Evolutionary conservation across 257 asterid species (phyloP).

Genomic region (Datura wrightii): DNA sequence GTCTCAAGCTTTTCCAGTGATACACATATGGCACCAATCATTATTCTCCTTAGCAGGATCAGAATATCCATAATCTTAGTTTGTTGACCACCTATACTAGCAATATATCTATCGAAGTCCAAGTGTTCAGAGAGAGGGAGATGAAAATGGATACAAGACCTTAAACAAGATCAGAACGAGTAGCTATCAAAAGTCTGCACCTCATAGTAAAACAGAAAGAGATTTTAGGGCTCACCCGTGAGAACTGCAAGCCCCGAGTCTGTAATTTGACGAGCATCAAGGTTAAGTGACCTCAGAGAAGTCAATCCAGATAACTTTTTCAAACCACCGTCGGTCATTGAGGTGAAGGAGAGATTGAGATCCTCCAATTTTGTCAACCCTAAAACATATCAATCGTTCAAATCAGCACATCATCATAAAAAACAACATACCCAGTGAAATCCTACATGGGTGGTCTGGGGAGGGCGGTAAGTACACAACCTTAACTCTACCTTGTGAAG

Average conservation of each 20-base stretch:
- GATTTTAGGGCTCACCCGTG: constrained; percentile 31
- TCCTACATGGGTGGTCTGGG: too few relatives aligned
- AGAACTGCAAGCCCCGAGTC: constrained; percentile 45
- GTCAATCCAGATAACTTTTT: constrained; percentile 39
- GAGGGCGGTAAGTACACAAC: too few relatives aligned
- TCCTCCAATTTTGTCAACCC: constrained; percentile 49
- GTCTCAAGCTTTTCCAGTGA: background rate
- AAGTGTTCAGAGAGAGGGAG: background rate
- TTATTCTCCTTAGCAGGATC: background rate
- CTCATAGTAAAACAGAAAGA: background rate
- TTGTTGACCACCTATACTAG: background rate
- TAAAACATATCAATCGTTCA: constrained; percentile 28
- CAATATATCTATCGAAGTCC: background rate
- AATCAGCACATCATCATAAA: background rate
- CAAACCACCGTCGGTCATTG: constrained; percentile 44
- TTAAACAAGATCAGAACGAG: background rate
- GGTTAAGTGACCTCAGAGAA: constrained; percentile 46
- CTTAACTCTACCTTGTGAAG: too few relatives aligned
- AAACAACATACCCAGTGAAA: too few relatives aligned
- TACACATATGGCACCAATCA: background rate
- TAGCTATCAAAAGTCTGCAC: background rate
- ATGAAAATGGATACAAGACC: background rate
- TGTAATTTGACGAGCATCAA: constrained; percentile 50
- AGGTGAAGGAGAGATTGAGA: constrained; percentile 45
- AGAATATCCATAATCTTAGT: background rate